Evolutionary conservation across 768 basidiomycete genomes (phyloP), one percentile per base, ranked within the genome.

Genomic region (Tylopilus rubrobrunneus): DNA sequence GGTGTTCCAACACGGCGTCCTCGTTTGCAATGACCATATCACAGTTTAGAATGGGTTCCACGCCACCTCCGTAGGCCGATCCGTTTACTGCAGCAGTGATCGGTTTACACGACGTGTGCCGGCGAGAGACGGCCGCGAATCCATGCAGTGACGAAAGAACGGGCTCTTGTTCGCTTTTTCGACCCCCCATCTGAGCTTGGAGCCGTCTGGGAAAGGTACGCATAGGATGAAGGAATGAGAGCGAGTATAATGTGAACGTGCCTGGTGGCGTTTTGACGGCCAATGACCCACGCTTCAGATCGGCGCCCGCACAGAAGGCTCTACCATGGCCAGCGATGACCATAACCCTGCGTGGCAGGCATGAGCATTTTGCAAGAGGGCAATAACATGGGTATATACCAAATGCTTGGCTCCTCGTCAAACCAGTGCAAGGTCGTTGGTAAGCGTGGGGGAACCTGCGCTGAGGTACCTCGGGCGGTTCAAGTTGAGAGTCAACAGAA

Each of bases 11-110:
- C 51, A 77, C 80, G 3, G 88, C 83, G 15, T 82, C 79, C 47
- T 82, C 75, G 55, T 76, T 78, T 2, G 89, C 84, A 19, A 92
- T 67, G 49, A 91, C 87, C 27, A 91, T 63, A 62, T 92, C 90
- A 56, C 87, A 90, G 59, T 92, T 92, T 5, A 91, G 60, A 2
- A 89, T 57, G 47, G 87, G 77, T 63, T 87, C 86, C 57, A 80
- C 73, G 7, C 84, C 86, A 2, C 86, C 86, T 33, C 85, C 85
- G 45, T 80, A 81, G 0, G 84, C 81, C 28, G 84, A 78, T n/a
- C 89, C 89, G 53, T 83, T 80, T 1, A 90, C 89, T 4, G 90
- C 89, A 12, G 89, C 90, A 45, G 91, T 85, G 48, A 90, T 80
- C 7, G 88, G 88, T 63, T 92, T 92, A 56, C 68, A 74, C 33